Base-by-base conservation (phyloP, 805 yeast genomes). In the Hanseniaspora vineae region DNA sequence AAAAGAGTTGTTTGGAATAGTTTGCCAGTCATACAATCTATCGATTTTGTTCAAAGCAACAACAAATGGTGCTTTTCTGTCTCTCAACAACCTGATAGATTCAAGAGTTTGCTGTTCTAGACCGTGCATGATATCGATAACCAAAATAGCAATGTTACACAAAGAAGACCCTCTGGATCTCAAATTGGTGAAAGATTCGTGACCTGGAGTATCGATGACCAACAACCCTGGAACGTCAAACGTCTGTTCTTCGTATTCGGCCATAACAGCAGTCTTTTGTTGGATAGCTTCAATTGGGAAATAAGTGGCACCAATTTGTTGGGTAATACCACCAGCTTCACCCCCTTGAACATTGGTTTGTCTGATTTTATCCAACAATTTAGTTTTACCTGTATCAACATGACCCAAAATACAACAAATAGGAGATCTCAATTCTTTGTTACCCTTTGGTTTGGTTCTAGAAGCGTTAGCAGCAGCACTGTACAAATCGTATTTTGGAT, bases 241-340 rank as follows among this genome's bases (percentile, higher is more conserved):
- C 19, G 83, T 73, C 63, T 81, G 80, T 61, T 84, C 84, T 65
- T 86, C 96, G 63, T 80, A 84, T 54, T 79, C 73, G 49, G 84
- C 78, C 97, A 92, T 90, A 45, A 84, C 94, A 43, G 79, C 83
- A 29, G 97, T 92, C 71, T 92, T 92, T 61, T 80, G 80, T 66
- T 81, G 81, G 60, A 92, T 86, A 42, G 97, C 88, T 31, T 84
- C 94, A 56, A 92, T 88, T 52, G 98, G 98, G 86, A 92, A 92
- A 66, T 92, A 92, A 19, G 99, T 92, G 49, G 99, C 99, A 78
- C 99, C 99, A 64, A 92, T 92, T 71, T 92, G 99, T 76, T 92
- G 99, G 54, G 99, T 92, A 66, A 92, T 92, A 73, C 99, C 99
- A 73, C 99, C 99, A 48, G 99, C 99, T 72, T 92, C 99, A 63